Percentiles rank a stretch among this genome's conserved stretches.
Conservation (phyloP, 805 yeast species). For the Barnettozyma siamensis region DNA sequence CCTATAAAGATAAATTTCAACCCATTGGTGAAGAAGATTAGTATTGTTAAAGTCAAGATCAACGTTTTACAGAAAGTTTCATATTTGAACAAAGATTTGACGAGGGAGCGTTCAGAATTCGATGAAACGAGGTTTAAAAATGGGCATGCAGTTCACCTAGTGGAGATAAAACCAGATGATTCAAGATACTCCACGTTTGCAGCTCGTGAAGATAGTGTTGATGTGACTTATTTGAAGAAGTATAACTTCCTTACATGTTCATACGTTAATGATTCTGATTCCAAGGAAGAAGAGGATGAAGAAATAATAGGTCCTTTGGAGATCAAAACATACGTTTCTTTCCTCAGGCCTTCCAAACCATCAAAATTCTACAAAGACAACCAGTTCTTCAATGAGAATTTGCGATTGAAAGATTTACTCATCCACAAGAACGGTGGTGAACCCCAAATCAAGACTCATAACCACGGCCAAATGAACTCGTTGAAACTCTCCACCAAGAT, state of each 20-base stretch:
- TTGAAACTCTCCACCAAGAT: slow-evolving; percentile 11
- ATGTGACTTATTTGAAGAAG: slow-evolving; percentile 40
- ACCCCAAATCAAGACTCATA: slow-evolving; percentile 10
- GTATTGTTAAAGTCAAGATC: slow-evolving; percentile 56
- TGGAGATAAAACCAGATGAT: slow-evolving; percentile 51
- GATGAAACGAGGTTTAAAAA: slow-evolving; percentile 33
- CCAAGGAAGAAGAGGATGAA: slow-evolving; percentile 19
- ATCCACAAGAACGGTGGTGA: slow-evolving; percentile 8
- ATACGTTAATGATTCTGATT: slow-evolving; percentile 34
- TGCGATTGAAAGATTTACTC: slow-evolving; percentile 5
- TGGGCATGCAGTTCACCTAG: slow-evolving; percentile 52
- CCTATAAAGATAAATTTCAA: slow-evolving; percentile 59
- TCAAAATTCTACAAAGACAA: slow-evolving; percentile 6
- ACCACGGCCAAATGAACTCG: slow-evolving; percentile 8
- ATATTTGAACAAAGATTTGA: slow-evolving; percentile 49
- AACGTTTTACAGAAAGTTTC: slow-evolving; percentile 64
- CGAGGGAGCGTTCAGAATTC: slow-evolving; percentile 35
- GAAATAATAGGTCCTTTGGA: slow-evolving; percentile 19
- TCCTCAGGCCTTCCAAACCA: slow-evolving; percentile 18
- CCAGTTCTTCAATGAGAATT: background rate
- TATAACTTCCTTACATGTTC: slow-evolving; percentile 59
- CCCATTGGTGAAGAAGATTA: slow-evolving; percentile 58
- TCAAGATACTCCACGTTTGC: slow-evolving; percentile 37
- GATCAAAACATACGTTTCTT: slow-evolving; percentile 14
- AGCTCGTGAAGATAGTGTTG: slow-evolving; percentile 55